Percentiles rank a stretch among this genome's conserved stretches.
Conservation (phyloP, 495 filamentous ascomycete species). For the Penicillium egyptiacum region DNA sequence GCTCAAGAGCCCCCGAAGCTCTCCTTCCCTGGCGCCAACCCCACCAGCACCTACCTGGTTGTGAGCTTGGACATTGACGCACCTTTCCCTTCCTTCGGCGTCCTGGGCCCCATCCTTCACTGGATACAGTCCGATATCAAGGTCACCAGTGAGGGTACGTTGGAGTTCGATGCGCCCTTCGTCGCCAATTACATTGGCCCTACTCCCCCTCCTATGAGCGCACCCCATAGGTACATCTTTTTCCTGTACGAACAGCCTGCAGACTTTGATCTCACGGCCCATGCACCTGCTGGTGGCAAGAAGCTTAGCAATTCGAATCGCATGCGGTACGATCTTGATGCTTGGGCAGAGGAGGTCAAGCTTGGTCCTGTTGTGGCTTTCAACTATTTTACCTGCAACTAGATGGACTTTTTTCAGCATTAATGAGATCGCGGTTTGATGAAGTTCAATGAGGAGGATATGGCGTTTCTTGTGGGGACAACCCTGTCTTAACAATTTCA, state of each 20-base stretch:
- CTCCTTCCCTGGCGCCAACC: conserved; percentile 23
- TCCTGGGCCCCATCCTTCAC: conserved; percentile 45
- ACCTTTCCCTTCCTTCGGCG: conserved; percentile 48
- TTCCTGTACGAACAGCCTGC: conserved; percentile 58
- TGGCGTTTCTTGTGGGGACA: not conserved
- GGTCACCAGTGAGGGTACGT: conserved; percentile 17
- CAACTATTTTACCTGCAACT: conserved; percentile 54
- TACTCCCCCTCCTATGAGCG: conserved; percentile 49
- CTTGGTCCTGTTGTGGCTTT: conserved; percentile 51
- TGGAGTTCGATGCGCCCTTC: conserved; percentile 28
- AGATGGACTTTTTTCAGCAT: not conserved
- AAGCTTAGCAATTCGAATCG: conserved; percentile 40
- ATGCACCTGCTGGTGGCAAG: conserved; percentile 44
- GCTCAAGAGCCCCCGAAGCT: conserved; percentile 33
- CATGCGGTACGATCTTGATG: conserved; percentile 53
- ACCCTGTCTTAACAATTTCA: not conserved
- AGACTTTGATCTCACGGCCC: conserved; percentile 44
- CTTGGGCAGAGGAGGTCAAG: conserved; percentile 46
- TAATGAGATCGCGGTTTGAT: not conserved
- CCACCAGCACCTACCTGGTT: conserved; percentile 43
- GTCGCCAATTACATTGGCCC: conserved; percentile 52
- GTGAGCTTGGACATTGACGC: conserved; percentile 53
- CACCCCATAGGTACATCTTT: conserved; percentile 58
- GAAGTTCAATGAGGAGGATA: no score
- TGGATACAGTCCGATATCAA: conserved; percentile 52